Percentiles rank a stretch among this genome's conserved stretches.
phyloP scores from a whole-genome alignment of 2,329 filamentous ascomycete species.

The Apiospora hydei region DNA sequence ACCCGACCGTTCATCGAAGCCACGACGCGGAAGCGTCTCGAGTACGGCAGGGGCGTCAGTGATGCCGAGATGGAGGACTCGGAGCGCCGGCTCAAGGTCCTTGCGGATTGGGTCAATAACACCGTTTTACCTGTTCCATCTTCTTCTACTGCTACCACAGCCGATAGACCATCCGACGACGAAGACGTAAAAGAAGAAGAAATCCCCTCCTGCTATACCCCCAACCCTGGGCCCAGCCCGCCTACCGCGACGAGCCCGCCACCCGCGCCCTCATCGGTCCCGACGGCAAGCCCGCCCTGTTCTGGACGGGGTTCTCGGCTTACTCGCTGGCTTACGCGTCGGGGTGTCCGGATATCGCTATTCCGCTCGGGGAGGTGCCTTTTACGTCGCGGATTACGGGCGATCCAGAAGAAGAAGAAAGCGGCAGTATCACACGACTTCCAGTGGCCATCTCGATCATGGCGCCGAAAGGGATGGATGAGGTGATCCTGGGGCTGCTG shows the following conservation, averaged over 20 bases:
- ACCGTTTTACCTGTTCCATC: constrained; percentile 25
- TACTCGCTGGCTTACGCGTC: constrained; percentile 33
- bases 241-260: constrained; percentile 30
- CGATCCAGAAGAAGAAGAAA: not conserved
- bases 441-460: constrained; percentile 31
- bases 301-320: constrained; percentile 31
- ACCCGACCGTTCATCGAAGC: constrained; percentile 30
- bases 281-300: constrained; percentile 24
- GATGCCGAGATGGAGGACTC: constrained; percentile 21
- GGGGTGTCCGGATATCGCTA: constrained; percentile 30
- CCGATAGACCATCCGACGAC: not conserved
- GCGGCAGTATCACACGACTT: constrained; percentile 23
- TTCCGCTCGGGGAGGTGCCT: constrained; percentile 27
- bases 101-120: constrained; percentile 29
- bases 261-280: not conserved
- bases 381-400: constrained; percentile 31
- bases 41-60: constrained; percentile 27
- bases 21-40: constrained; percentile 27
- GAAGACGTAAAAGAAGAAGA: not conserved
- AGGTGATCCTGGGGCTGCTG: constrained; percentile 28
- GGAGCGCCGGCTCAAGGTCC: constrained; percentile 23
- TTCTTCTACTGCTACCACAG: not conserved
- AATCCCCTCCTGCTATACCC: constrained; percentile 33
- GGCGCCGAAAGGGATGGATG: constrained; percentile 27
- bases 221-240: constrained; percentile 30